Evolutionary conservation across 306 rosid genomes (phyloP), one percentile per base, ranked within the genome.

Genomic region (Prunus padus): DNA sequence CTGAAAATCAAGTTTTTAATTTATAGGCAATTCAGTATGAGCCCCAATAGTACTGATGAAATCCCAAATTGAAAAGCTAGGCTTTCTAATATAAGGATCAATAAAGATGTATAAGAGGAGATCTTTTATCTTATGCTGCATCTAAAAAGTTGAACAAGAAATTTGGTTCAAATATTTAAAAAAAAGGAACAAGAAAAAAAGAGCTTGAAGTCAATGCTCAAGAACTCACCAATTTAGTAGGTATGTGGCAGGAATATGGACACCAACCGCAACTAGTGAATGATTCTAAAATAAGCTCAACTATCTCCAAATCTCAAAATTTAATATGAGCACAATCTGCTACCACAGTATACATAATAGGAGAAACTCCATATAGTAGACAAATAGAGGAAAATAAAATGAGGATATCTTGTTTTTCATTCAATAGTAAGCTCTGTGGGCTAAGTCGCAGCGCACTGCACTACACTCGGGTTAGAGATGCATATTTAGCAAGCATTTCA

Each of bases 81-180:
- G 28, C 28, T 26, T 26, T 26, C 28, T 26, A 26, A 26, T 26
- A 26, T 26, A 26, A 26, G 28, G 28, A 26, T 26, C 28, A 26
- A 26, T 26, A 26, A 26, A 26, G 28, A 26, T 44, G 2, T 19
- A 31, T 72, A 7, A 68, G 61, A 37, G 52, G 30, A 5, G 20
- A 42, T 26, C 37, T 4, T 49, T 23, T 4, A 31, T 30, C 10
- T 64, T 56, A 28, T 33, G 47, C 2, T 31, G 19, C 5, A 50
- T 51, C 47, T 45, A 31, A 72, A 12, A 52, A 57, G 73, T 25
- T 65, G 70, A 57, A 73, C 31, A 67, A 31, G 25, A 50, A 61
- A 12, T 19, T 22, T 26, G n/a, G n/a, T n/a, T n/a, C n/a, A n/a
- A n/a, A n/a, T n/a, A n/a, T n/a, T n/a, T n/a, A n/a, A n/a, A n/a